Conservation (phyloP, 2,329 filamentous ascomycete genomes). For the Mariannaea elegans region DNA sequence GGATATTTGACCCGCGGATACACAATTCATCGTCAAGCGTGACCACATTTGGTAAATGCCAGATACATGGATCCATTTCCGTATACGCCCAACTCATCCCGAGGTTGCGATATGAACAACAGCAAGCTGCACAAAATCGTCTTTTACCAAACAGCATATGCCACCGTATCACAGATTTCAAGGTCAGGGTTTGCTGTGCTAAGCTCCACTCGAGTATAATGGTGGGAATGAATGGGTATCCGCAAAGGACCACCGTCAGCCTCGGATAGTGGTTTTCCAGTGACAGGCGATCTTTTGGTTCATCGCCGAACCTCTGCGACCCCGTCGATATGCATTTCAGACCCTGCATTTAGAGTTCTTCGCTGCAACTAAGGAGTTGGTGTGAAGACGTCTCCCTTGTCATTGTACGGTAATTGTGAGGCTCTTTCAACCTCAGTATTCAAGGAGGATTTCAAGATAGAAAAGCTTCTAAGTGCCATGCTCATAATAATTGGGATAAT, state of each 20-base stretch:
- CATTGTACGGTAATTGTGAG: no score
- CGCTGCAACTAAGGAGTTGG: constrained; percentile 1
- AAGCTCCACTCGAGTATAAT: constrained; percentile 16
- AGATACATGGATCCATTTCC: neutral
- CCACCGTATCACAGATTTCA: constrained; percentile 8
- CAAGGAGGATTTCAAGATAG: no score
- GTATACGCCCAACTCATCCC: neutral
- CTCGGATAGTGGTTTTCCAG: constrained; percentile 27
- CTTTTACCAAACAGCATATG: no score
- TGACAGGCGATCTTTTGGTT: neutral
- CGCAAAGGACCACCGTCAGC: constrained; percentile 30
- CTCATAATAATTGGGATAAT: no score
- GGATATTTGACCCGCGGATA: neutral
- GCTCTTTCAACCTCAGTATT: no score
- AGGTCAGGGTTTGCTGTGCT: constrained; percentile 17
- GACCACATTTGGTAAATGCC: neutral
- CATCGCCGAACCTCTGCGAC: constrained; percentile 15
- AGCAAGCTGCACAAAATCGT: neutral
- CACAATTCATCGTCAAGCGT: neutral
- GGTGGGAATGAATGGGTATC: constrained; percentile 18
- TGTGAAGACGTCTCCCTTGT: constrained; percentile 3
- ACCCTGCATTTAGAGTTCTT: neutral
- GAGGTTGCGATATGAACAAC: neutral
- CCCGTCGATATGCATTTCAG: neutral
- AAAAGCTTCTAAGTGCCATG: no score